Base-by-base conservation (phyloP, 768 basidiomycete genomes). In the Cystofilobasidium bisporidii region DNA sequence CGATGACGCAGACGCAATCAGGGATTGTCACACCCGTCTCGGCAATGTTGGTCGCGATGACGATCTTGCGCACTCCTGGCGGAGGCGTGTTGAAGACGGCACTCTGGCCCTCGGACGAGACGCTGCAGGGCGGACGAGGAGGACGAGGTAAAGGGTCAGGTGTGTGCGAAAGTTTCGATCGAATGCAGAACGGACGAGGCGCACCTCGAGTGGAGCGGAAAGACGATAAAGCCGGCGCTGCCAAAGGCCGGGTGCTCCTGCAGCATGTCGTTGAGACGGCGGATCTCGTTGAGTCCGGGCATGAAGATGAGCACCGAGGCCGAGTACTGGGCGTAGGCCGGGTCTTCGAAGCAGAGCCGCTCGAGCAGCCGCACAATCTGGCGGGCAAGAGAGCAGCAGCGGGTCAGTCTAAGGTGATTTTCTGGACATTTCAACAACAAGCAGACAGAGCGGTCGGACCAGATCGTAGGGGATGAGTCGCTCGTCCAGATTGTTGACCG, bases 11-110 rank as follows among this genome's bases (percentile, higher is more conserved):
- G 12, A 92, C 63, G 68, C 96, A 89, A 72, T 99, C 96, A 9
- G 94, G 94, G 64, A 99, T 99, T 1, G 96, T 99, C 64, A 99
- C 89, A 72, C 94, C 94, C 18, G 94, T 99, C 77, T 99, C 94
- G 20, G 91, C 88, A 72, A 93, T 91, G 74, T 94, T 91, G 40
- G 90, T 76, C 17, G 76, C 88, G 48, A 99, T 86, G 59, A 99
- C 96, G 71, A 99, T 93, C 79, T 99, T 99, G 61, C 89, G 82
- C 6, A 87, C 77, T 33, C 89, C 90, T 0, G 75, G 73, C 0
- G 89, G 88, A 45, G 90, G 93, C 1, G 89, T 77, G 63, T 96
- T 89, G 75, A 98, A 98, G 0, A 94, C 93, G 22, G 87, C 87
- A 47, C 83, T 82, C 76, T 99, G 94, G 70, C 86, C 86, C 70